Evolutionary conservation across 768 basidiomycete genomes (phyloP).

Genomic region (Mrakia hoshinonis): DNA sequence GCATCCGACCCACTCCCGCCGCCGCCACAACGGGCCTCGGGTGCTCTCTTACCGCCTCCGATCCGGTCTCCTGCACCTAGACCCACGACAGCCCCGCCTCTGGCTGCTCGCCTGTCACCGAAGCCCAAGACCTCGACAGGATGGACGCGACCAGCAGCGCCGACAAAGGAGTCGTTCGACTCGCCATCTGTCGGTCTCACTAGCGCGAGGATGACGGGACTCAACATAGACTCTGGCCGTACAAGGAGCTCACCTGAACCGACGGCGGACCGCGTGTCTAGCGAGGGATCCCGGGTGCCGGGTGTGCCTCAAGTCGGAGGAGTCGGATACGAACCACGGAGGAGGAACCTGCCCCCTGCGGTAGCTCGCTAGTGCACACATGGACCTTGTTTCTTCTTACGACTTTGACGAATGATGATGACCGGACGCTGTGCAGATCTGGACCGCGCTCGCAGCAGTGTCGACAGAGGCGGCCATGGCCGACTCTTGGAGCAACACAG

Average conservation of each 20-base stretch:
- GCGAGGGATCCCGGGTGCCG: neutral
- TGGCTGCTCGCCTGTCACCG: neutral
- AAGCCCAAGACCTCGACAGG: slow-evolving; percentile 5
- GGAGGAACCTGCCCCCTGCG: neutral
- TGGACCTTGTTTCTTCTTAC: neutral
- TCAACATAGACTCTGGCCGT: neutral
- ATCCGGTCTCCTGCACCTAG: neutral
- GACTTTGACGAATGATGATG: neutral
- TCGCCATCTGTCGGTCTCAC: neutral
- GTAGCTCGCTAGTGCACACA: neutral
- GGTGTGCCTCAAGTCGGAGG: neutral
- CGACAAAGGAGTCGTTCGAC: neutral
- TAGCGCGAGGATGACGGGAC: neutral
- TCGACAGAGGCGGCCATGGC: too few relatives aligned
- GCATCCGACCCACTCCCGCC: neutral
- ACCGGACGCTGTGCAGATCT: neutral
- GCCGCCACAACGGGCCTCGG: neutral
- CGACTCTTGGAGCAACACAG: too few relatives aligned
- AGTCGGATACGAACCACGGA: neutral
- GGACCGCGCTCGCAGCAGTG: neutral
- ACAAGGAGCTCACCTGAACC: neutral
- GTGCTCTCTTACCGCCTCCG: neutral
- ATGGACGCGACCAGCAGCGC: slow-evolving; percentile 7
- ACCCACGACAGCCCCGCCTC: neutral
- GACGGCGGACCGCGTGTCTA: neutral